Base-by-base conservation (phyloP, 1,284 basidiomycete species). In the Leccinum pseudoinsigne region DNA sequence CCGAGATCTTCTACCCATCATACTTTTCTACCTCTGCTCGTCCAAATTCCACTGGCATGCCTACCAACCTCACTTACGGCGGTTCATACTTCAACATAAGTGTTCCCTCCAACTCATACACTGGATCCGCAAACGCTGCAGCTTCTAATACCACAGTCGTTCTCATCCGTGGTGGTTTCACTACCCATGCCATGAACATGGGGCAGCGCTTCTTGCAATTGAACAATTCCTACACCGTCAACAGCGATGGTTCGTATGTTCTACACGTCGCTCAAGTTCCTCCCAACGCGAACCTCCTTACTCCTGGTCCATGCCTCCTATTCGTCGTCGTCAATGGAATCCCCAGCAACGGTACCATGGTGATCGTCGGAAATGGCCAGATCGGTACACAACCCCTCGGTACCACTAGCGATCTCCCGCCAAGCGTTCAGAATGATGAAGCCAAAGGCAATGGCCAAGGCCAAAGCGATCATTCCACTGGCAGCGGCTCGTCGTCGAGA, bases 161-260 rank as follows among this genome's bases (percentile, higher is more conserved):
- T 62, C 78, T 98, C 68, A 82, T 93, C 65, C 91, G 97, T 63
- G 85, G 89, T 34, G 96, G 96, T 7, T 98, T 95, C 81, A 94
- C 93, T 1, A 98, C 95, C 0, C 96, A 98, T 76, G 95, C 89
- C 28, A 93, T 98, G 87, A 96, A 96, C 81, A 95, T 94, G 91
- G 92, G 92, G 23, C 92, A 94, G 75, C 84, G 92, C n/a, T 82
- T 81, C 66, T 69, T 93, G 63, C 86, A 91, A 73, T 80, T 95
- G 62, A 90, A 93, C 77, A 86, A 85, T 80, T 88, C 92, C 2
- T 97, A 88, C 78, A 92, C 89, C 1, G 92, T 93, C 66, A 86
- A 91, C 71, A 79, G 76, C 38, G 86, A 96, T 71, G 93, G 93
- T 3, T 81, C 89, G 7, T 82, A 88, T 68, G 82, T 81, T 10